Percentiles rank a stretch among this genome's conserved stretches.
Conservation (phyloP, 2,329 filamentous ascomycete species). For the Fusarium tupiense region DNA sequence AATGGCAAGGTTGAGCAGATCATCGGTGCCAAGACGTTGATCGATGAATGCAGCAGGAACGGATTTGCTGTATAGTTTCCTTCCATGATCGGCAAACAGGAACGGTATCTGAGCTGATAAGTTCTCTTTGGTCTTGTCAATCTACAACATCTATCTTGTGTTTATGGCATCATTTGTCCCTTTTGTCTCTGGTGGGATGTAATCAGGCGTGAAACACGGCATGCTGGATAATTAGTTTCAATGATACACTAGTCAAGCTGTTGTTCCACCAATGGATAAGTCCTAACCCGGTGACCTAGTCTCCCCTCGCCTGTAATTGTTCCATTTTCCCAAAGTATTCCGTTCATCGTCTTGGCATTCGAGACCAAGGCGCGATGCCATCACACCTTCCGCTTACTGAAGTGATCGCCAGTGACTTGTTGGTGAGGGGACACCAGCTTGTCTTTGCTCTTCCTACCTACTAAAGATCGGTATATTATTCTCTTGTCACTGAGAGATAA, state of each 20-base stretch:
- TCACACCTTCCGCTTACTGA: background rate
- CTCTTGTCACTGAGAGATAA: background rate
- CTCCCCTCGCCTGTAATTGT: background rate
- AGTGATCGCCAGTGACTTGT: background rate
- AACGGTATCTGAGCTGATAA: background rate
- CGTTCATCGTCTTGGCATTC: background rate
- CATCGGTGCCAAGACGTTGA: background rate
- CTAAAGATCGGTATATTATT: no score
- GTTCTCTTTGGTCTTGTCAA: background rate
- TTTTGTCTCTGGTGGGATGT: background rate
- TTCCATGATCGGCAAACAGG: rapidly evolving
- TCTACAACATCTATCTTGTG: background rate
- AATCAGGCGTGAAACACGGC: background rate
- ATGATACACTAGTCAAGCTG: background rate
- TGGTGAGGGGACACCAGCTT: background rate
- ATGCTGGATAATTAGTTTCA: background rate
- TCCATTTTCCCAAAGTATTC: background rate
- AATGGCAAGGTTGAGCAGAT: constrained; percentile 10
- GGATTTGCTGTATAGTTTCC: background rate
- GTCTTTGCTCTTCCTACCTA: background rate
- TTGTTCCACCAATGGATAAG: constrained; percentile 6
- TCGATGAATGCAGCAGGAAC: constrained; percentile 9
- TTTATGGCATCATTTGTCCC: background rate
- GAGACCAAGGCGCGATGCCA: background rate
- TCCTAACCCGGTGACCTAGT: background rate